phyloP scores from a whole-genome alignment of 1,284 basidiomycete genomes.

The Trametes sp. region DNA sequence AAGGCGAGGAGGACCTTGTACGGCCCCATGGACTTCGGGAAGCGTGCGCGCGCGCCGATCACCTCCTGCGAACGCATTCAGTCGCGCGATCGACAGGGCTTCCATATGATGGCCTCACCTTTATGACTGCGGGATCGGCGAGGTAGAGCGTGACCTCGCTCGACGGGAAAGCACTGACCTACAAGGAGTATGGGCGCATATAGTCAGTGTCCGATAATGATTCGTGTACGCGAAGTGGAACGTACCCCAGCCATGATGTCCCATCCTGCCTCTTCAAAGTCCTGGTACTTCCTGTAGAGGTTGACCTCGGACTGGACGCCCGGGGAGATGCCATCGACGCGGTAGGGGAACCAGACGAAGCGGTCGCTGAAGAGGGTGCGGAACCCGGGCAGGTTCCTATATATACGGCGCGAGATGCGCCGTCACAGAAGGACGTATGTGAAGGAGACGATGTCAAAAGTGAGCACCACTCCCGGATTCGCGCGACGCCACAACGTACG shows the following conservation, averaged over 20 bases:
- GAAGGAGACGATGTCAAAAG: background rate
- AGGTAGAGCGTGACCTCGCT: slow-evolving; percentile 33
- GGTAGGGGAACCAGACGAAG: slow-evolving; percentile 33
- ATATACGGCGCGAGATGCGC: background rate
- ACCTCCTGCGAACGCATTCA: slow-evolving; percentile 29
- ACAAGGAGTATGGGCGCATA: background rate
- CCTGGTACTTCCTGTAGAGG: slow-evolving; percentile 33
- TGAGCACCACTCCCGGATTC: background rate
- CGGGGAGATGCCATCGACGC: slow-evolving; percentile 32
- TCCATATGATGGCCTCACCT: slow-evolving; percentile 21
- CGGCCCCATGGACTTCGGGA: slow-evolving; percentile 46
- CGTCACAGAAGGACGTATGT: background rate
- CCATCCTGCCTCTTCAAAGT: slow-evolving; percentile 35
- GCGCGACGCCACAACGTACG: slow-evolving; percentile 24
- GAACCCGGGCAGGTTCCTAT: slow-evolving; percentile 36
- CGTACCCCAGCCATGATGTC: slow-evolving; percentile 38
- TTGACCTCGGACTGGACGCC: slow-evolving; percentile 31
- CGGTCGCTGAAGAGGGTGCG: slow-evolving; percentile 36
- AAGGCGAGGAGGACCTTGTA: slow-evolving; percentile 48
- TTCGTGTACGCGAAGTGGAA: background rate
- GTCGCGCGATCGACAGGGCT: background rate
- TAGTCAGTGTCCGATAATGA: too few species aligned
- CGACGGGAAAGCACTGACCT: slow-evolving; percentile 27
- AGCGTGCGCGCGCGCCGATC: slow-evolving; percentile 36
- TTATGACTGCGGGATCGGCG: slow-evolving; percentile 36